phyloP scores from a whole-genome alignment of 148 eudicot genomes.

The Cornus florida region DNA sequence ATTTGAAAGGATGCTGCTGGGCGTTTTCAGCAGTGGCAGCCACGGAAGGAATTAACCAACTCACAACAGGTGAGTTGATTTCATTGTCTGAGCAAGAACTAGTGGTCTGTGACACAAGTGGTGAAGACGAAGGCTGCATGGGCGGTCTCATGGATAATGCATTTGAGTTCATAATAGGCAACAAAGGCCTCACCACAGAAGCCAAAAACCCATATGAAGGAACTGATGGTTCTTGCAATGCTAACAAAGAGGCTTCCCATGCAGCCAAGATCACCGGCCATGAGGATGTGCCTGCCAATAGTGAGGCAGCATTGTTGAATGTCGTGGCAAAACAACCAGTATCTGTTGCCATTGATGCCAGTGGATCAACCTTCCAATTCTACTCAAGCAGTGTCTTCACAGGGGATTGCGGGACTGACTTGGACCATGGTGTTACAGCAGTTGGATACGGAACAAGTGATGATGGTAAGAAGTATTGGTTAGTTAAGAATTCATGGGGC shows the following conservation, averaged over 20 bases:
- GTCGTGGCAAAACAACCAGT: constrained; percentile 46
- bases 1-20: constrained; percentile 20
- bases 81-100: constrained; percentile 34
- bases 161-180: constrained; percentile 17
- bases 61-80: constrained; percentile 16
- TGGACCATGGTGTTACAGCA: constrained; percentile 27
- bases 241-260: constrained; percentile 10
- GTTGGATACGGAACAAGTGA: constrained; percentile 31
- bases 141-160: constrained; percentile 25
- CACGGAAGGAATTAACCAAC: constrained; percentile 24
- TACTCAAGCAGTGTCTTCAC: constrained; percentile 24
- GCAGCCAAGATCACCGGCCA: constrained; percentile 30
- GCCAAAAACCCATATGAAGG: constrained; percentile 36
- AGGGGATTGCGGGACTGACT: constrained; percentile 22
- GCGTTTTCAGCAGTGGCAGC: constrained; percentile 28
- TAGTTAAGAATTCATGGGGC: constrained; percentile 22
- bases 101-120: constrained; percentile 27
- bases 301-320: constrained; percentile 24
- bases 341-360: too few species aligned
- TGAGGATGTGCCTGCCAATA: constrained; percentile 26
- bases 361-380: too few species aligned
- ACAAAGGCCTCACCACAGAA: constrained; percentile 44
- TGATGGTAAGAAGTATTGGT: constrained; percentile 12
- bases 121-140: constrained; percentile 21
- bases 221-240: constrained; percentile 16